Evolutionary conservation across 306 rosid genomes (phyloP), one percentile per base, ranked within the genome.

Genomic region (Herpetospermum pedunculosum): DNA sequence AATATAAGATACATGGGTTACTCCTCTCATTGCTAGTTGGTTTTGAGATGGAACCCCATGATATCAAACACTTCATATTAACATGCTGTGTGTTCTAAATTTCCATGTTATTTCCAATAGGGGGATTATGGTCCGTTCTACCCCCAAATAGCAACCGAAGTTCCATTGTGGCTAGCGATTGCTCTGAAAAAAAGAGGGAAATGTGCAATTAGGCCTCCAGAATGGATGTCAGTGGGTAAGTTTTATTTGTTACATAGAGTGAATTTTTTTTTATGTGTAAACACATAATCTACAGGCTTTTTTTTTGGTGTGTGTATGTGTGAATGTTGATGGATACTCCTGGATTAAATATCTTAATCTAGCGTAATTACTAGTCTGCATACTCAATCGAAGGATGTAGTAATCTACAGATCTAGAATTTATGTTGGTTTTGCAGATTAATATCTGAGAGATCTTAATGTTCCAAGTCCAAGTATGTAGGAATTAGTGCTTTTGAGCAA

Each of bases 51-150:
- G n/a, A n/a, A n/a, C n/a, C n/a, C n/a, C n/a, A n/a, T n/a, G n/a
- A n/a, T n/a, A n/a, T n/a, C n/a, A n/a, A n/a, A n/a, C n/a, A n/a
- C n/a, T n/a, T n/a, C n/a, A n/a, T n/a, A n/a, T n/a, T 50, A 46
- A 41, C 41, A 35, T 48, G 35, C 62, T 46, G 12, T 19, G 3
- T 6, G 41, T 64, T 76, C 2, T 14, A 76, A 15, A n/a, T n/a
- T n/a, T n/a, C n/a, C 32, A 16, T 35, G 23, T 41, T 78, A 25
- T 77, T 72, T 32, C 54, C 77, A 80, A 38, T 85, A 94, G 97
- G 99, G 99, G 69, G 97, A 94, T 82, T 94, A 84, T 59, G 99
- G 97, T 54, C 99, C 97, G 8, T 94, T 94, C 76, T 77, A 74
- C 2, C 96, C 99, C 0, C 96, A 91, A 78, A 82, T 94, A 73